Percentiles rank a stretch among this genome's conserved stretches.
Evolutionary conservation across 208 protist species (phyloP).

Genomic region (Vickermania spadyakhi): DNA sequence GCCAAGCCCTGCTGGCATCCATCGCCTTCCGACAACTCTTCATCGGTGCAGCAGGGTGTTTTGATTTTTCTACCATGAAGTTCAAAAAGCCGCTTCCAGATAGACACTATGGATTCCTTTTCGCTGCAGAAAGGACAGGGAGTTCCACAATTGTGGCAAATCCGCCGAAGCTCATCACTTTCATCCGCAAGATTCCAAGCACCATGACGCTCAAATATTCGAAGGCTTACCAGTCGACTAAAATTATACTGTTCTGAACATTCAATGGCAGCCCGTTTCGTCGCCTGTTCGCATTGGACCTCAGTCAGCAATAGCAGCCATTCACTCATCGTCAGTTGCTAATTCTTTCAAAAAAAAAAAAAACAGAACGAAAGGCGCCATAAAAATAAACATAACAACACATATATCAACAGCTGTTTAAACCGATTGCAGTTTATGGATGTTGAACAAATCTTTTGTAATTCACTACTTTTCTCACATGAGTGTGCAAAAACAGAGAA

Average conservation of each 20-base stretch:
- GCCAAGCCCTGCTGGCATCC: neutral
- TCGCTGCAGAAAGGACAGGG: neutral
- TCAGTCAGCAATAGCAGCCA: neutral
- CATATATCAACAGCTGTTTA: neutral
- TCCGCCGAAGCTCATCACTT: neutral
- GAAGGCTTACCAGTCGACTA: constrained; percentile 51
- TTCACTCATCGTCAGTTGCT: too few species aligned
- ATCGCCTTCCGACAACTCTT: neutral
- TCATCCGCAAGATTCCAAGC: constrained; percentile 34
- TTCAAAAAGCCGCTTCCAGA: neutral
- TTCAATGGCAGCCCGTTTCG: constrained; percentile 30
- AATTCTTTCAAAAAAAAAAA: too few species aligned
- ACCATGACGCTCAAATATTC: constrained; percentile 29
- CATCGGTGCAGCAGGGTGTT: neutral
- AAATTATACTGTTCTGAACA: constrained; percentile 65
- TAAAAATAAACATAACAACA: constrained; percentile 5
- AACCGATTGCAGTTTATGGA: neutral
- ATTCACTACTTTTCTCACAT: too few species aligned
- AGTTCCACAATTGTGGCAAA: constrained; percentile 1
- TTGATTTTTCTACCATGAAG: neutral
- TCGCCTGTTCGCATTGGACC: constrained; percentile 38
- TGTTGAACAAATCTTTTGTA: neutral
- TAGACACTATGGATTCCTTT: neutral
- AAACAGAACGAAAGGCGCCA: too few species aligned
- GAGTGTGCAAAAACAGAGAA: too few species aligned